Conservation (phyloP, 306 rosid genomes). For the apple (Malus domestica) region ASM211411v1 NC_041803.1:4459501-4460000, state of each 20-base stretch:
- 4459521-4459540: conserved; percentile 83
- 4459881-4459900: too few species aligned
- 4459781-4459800: not conserved
- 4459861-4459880: too few species aligned
- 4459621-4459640: not conserved
- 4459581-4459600: conserved; percentile 47
- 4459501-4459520: not conserved
- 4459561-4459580: conserved; percentile 74
- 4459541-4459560: conserved; percentile 71
- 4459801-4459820: not conserved
- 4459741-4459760: not conserved
- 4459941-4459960: not conserved
- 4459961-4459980: not conserved
- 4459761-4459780: not conserved
- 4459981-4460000: not conserved
- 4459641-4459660: not conserved
- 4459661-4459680: not conserved
- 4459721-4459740: not conserved
- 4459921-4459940: not conserved
- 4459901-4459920: too few species aligned
- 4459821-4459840: not conserved
- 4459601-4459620: conserved; percentile 64
- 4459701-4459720: not conserved
- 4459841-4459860: too few species aligned
- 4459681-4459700: not conserved